Percentiles rank a stretch among this genome's conserved stretches.
phyloP scores from a whole-genome alignment of 495 filamentous ascomycete species.

The Penicillium nucicola region DNA sequence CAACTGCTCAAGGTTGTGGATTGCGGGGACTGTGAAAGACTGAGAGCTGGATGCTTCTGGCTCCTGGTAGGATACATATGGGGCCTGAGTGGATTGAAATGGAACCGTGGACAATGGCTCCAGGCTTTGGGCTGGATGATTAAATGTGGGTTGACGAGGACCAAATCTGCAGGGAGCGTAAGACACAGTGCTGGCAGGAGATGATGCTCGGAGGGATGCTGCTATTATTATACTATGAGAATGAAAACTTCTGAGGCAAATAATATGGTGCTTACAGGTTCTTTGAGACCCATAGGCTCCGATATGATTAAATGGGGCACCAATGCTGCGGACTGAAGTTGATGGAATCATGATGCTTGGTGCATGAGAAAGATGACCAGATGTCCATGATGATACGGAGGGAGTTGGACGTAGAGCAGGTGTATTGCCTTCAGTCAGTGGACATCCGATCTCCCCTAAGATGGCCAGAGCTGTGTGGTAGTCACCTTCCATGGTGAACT shows the following conservation, averaged over 20 bases:
- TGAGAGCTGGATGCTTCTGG: slow-evolving; percentile 7
- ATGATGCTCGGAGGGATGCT: slow-evolving; percentile 9
- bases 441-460: slow-evolving; percentile 38
- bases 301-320: slow-evolving; percentile 2
- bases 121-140: neutral
- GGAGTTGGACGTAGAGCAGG: slow-evolving; percentile 16
- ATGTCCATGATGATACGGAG: slow-evolving; percentile 30
- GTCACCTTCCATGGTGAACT: slow-evolving; percentile 35
- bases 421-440: slow-evolving; percentile 34
- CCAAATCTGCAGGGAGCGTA: neutral
- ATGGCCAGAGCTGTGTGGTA: slow-evolving; percentile 37
- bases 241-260: neutral
- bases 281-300: slow-evolving; percentile 3
- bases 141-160: neutral
- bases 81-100: neutral
- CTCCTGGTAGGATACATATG: neutral
- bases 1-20: slow-evolving; percentile 24
- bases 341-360: slow-evolving; percentile 1
- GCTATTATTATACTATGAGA: neutral
- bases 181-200: slow-evolving; percentile 5
- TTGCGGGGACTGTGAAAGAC: slow-evolving; percentile 15
- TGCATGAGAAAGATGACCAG: slow-evolving; percentile 6
- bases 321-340: slow-evolving; percentile 12
- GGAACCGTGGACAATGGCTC: neutral
- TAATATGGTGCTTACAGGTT: slow-evolving; percentile 8